A percentile compares a stretch with the other conserved stretches of the same genome.
Evolutionary conservation across 805 yeast genomes (phyloP).

Genomic region (Huiozyma naganishii): DNA sequence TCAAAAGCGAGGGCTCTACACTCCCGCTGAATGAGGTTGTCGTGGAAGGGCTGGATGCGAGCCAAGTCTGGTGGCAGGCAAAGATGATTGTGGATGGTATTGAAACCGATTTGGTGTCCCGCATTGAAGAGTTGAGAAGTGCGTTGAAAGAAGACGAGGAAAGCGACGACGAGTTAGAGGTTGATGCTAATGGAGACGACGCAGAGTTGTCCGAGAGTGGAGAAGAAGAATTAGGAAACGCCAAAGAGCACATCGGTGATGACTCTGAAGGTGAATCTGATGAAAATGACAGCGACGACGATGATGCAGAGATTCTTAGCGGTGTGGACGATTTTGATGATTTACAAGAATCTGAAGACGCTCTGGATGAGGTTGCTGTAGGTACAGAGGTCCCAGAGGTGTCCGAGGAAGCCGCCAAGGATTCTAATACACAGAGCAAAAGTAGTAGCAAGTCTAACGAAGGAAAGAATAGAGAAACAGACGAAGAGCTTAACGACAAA

Average conservation of each 20-base stretch:
- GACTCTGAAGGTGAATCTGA: constrained; percentile 13
- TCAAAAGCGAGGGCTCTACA: too few relatives aligned
- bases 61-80: constrained; percentile 90
- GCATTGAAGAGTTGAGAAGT: constrained; percentile 41
- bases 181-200: constrained; percentile 11
- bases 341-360: constrained; percentile 15
- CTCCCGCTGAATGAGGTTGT: constrained; percentile 57
- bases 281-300: constrained; percentile 17
- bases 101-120: constrained; percentile 49
- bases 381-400: neutral
- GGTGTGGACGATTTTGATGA: constrained; percentile 20
- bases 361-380: neutral
- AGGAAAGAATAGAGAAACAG: constrained; percentile 17
- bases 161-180: constrained; percentile 2
- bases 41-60: constrained; percentile 77
- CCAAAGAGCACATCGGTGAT: neutral
- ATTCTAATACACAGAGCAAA: constrained; percentile 5
- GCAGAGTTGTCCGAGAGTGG: constrained; percentile 4
- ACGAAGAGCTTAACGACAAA: constrained; percentile 58
- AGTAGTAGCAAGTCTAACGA: constrained; percentile 24
- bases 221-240: constrained; percentile 2
- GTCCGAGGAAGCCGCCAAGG: neutral
- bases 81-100: constrained; percentile 75
- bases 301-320: constrained; percentile 15
- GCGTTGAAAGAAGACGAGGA: constrained; percentile 7